These are phyloP conservation scores for Imleria badia DNA, from an alignment of 768 basidiomycete genomes.

Conservation along the genomic window DNA sequence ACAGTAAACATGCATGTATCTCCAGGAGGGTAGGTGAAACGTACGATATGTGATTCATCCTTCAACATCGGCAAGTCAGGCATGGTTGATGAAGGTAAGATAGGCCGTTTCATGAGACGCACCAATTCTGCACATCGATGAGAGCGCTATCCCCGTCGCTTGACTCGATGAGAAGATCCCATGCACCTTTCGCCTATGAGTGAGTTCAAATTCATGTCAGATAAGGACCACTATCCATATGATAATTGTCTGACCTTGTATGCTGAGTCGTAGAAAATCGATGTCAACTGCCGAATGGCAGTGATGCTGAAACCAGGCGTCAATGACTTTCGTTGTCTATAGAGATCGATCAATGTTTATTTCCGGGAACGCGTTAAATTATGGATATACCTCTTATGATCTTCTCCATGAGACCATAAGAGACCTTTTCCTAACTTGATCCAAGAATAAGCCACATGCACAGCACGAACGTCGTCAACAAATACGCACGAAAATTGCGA, in stretches of 20 bases:
- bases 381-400: not conserved
- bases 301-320: not conserved
- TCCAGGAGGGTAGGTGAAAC: not conserved
- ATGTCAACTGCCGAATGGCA: not conserved
- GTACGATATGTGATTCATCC: slow-evolving; percentile 37
- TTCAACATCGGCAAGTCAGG: not conserved
- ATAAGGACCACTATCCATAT: not conserved
- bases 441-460: not conserved
- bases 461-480: not conserved
- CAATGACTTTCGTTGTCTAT: not conserved
- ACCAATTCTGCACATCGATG: slow-evolving; percentile 39
- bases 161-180: slow-evolving; percentile 27
- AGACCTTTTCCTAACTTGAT: slow-evolving; percentile 28
- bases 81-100: not conserved
- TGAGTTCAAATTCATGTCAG: not conserved
- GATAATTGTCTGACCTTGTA: not conserved
- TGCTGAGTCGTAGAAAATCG: slow-evolving; percentile 7
- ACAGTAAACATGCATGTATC: not conserved
- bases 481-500: slow-evolving; percentile 23
- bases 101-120: not conserved
- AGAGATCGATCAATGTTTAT: not conserved
- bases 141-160: slow-evolving; percentile 14
- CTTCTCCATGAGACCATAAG: slow-evolving; percentile 8
- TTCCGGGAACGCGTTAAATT: slow-evolving; percentile 14
- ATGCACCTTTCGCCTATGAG: slow-evolving; percentile 28